Evolutionary conservation across 2,329 filamentous ascomycete genomes (phyloP).

Genomic region (Aschersonia sp.): DNA sequence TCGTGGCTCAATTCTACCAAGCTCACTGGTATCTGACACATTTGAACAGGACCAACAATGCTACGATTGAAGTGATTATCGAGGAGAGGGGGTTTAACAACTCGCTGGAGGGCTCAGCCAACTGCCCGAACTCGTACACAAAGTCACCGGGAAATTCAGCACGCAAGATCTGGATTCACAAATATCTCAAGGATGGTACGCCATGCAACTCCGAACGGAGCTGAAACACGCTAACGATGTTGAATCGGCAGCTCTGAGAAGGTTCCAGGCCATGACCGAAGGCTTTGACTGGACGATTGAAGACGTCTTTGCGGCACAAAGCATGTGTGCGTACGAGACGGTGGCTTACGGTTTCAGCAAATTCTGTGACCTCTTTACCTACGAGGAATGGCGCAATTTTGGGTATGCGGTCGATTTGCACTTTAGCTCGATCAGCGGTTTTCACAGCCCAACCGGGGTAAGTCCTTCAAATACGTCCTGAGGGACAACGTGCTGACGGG

Average conservation of each 20-base stretch:
- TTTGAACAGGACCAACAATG: conserved; percentile 43
- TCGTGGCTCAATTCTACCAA: neutral
- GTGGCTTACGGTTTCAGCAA: conserved; percentile 60
- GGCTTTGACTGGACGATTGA: conserved; percentile 48
- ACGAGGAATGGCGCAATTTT: conserved; percentile 58
- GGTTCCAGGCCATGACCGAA: conserved; percentile 39
- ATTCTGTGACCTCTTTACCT: conserved; percentile 63
- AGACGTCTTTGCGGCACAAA: conserved; percentile 54
- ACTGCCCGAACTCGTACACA: conserved; percentile 46
- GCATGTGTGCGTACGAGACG: conserved; percentile 64
- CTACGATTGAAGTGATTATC: conserved; percentile 57
- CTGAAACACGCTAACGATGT: neutral
- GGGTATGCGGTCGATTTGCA: conserved; percentile 55
- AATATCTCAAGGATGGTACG: conserved; percentile 34
- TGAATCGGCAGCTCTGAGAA: conserved; percentile 31
- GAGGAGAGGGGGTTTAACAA: conserved; percentile 53
- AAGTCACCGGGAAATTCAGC: conserved; percentile 39
- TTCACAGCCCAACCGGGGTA: conserved; percentile 48
- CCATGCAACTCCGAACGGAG: neutral
- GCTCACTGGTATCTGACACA: neutral
- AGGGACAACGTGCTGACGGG: neutral
- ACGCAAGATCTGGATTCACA: conserved; percentile 40
- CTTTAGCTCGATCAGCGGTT: conserved; percentile 47
- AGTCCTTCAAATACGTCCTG: conserved; percentile 8
- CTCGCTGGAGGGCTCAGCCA: conserved; percentile 50